A percentile compares a stretch with the other conserved stretches of the same genome.
phyloP scores from a whole-genome alignment of 371 early-diverging fungal genomes.

The Mortierella sp. region DNA sequence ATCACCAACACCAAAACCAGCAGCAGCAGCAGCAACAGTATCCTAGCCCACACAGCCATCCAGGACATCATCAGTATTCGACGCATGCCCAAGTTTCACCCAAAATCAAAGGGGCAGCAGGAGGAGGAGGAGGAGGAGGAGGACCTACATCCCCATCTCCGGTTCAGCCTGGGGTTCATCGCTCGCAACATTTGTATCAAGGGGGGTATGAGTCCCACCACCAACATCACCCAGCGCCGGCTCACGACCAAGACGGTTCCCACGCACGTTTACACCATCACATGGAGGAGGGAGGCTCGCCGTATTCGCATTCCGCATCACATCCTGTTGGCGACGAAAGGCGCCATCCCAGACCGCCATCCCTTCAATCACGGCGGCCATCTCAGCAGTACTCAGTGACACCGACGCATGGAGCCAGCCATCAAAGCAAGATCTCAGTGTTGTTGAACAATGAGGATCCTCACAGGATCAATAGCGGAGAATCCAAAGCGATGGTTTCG shows the following conservation, averaged over 20 bases:
- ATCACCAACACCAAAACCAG: conserved; percentile 4
- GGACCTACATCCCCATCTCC: not conserved
- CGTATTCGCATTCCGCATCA: not conserved
- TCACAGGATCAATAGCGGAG: conserved; percentile 8
- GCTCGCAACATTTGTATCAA: not conserved
- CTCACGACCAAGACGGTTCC: not conserved
- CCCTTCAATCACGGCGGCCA: not conserved
- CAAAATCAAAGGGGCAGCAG: not conserved
- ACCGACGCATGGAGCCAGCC: not conserved
- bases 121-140: not conserved
- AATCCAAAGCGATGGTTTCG: not conserved
- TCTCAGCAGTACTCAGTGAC: not conserved
- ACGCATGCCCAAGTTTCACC: not conserved
- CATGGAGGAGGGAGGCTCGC: not conserved
- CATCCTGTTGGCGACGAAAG: not conserved
- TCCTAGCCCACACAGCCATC: not conserved
- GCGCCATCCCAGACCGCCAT: not conserved
- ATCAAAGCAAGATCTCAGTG: conserved; percentile 11
- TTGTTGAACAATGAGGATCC: conserved; percentile 5
- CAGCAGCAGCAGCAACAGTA: conserved; percentile 1
- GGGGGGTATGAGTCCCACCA: not conserved
- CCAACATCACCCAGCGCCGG: not conserved
- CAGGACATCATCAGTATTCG: not conserved
- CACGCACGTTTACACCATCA: not conserved
- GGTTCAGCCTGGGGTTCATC: not conserved